Conservation (phyloP, 2,329 filamentous ascomycete genomes). For the Coniochaeta sp. region DNA sequence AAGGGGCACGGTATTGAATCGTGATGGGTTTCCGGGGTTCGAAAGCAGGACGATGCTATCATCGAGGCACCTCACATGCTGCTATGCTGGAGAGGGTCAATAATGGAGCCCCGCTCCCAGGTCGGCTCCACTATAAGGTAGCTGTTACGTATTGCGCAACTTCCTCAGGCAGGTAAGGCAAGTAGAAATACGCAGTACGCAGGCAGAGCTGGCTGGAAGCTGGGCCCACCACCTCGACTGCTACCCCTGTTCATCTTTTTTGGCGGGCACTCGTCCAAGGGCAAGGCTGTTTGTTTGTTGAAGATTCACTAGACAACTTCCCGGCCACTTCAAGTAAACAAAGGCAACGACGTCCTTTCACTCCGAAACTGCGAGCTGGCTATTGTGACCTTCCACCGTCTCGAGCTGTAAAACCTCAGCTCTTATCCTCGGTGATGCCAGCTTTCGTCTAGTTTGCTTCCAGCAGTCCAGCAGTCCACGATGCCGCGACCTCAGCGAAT, state of each 20-base stretch:
- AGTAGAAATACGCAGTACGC: background rate
- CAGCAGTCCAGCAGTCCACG: conserved; percentile 20
- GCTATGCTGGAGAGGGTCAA: background rate
- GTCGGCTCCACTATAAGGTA: too few species aligned
- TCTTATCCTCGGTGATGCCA: background rate
- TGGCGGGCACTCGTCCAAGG: background rate
- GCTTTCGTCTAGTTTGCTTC: background rate
- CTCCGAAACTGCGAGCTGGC: background rate
- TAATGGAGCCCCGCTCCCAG: background rate
- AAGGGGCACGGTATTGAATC: background rate
- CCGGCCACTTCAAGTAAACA: background rate
- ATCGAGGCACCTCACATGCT: background rate
- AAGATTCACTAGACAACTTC: background rate
- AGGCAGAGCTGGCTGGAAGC: background rate
- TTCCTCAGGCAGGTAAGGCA: too few species aligned
- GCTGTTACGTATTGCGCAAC: too few species aligned
- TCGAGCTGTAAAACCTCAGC: background rate
- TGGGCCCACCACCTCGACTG: background rate
- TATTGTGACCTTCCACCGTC: background rate
- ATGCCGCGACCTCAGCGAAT: conserved; percentile 53
- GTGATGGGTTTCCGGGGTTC: background rate
- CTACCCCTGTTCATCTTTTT: background rate
- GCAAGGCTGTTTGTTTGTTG: background rate
- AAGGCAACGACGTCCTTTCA: background rate
- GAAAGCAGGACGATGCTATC: background rate